These are phyloP conservation scores for Aspergillus steynii DNA, from an alignment of 495 filamentous ascomycete species.

Conservation along the genomic window DNA sequence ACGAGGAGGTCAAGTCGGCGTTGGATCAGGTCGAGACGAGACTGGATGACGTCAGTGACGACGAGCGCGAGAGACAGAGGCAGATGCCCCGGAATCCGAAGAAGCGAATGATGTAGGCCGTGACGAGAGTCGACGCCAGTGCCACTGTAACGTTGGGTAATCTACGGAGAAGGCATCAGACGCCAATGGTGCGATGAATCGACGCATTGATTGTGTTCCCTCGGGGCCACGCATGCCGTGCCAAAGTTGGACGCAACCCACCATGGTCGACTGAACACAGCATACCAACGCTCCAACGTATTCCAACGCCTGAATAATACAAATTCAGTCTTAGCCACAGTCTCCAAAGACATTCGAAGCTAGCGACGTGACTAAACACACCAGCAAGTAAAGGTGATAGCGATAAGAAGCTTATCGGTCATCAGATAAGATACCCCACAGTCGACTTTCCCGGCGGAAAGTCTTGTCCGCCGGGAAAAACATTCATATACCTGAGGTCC, in stretches of 20 bases:
- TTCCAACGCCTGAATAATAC: too few relatives aligned
- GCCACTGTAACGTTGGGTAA: neutral
- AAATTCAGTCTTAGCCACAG: too few relatives aligned
- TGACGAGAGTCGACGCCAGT: neutral
- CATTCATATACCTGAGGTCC: neutral
- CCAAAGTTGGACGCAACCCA: too few relatives aligned
- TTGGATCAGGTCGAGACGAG: slow-evolving; percentile 32
- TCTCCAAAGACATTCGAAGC: too few relatives aligned
- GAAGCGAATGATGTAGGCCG: slow-evolving; percentile 49
- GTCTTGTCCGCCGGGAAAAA: neutral
- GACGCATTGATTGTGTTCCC: neutral
- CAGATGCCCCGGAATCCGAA: slow-evolving; percentile 44
- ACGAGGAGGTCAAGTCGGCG: slow-evolving; percentile 35
- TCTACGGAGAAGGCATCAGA: neutral
- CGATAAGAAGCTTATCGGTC: neutral
- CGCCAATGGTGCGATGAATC: neutral
- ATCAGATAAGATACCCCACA: neutral
- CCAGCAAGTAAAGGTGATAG: too few relatives aligned
- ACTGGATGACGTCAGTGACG: slow-evolving; percentile 37
- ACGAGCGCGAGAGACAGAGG: slow-evolving; percentile 35
- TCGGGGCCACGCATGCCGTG: neutral
- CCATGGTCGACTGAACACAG: too few relatives aligned
- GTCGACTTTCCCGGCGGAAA: neutral
- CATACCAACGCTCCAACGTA: too few relatives aligned
- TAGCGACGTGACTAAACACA: too few relatives aligned